Evolutionary conservation across 2,329 filamentous ascomycete species (phyloP).

Genomic region (Xylariaceae sp.): DNA sequence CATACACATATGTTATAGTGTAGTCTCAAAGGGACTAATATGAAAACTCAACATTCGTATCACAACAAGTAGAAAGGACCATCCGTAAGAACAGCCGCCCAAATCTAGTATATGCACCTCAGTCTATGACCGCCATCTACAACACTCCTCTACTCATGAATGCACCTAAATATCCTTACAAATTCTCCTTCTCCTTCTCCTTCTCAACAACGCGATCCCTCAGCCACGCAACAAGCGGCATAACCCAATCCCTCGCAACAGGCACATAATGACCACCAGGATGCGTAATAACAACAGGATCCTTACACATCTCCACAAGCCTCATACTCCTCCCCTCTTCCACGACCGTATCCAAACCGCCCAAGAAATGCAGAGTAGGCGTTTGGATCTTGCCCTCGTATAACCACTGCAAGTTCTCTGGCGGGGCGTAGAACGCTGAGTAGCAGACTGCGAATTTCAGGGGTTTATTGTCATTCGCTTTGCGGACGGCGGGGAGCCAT

Average conservation of each 20-base stretch:
- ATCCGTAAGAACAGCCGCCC: too few species aligned
- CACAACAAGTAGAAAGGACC: too few species aligned
- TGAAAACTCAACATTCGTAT: too few species aligned
- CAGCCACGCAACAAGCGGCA: conserved; percentile 63
- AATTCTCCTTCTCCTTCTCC: conserved; percentile 11
- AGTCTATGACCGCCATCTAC: too few species aligned
- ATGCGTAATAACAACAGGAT: conserved; percentile 59
- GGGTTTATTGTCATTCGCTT: conserved; percentile 43
- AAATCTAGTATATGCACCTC: too few species aligned
- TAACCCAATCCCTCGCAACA: conserved; percentile 74
- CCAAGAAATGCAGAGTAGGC: conserved; percentile 76
- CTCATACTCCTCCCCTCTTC: conserved; percentile 68
- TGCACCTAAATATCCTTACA: too few species aligned
- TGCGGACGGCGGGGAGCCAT: conserved; percentile 45
- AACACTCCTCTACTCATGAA: too few species aligned
- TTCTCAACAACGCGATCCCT: conserved; percentile 21
- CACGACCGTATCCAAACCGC: conserved; percentile 82
- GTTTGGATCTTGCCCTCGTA: conserved; percentile 54
- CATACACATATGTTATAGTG: too few species aligned
- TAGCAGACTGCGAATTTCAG: conserved; percentile 62
- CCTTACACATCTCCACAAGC: conserved; percentile 61
- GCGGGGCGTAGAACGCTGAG: conserved; percentile 58
- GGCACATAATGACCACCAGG: conserved; percentile 91
- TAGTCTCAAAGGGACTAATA: too few species aligned
- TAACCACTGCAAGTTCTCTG: conserved; percentile 27